phyloP scores from a whole-genome alignment of 139 green algal genomes.

The Nannochloris sp. region DNA sequence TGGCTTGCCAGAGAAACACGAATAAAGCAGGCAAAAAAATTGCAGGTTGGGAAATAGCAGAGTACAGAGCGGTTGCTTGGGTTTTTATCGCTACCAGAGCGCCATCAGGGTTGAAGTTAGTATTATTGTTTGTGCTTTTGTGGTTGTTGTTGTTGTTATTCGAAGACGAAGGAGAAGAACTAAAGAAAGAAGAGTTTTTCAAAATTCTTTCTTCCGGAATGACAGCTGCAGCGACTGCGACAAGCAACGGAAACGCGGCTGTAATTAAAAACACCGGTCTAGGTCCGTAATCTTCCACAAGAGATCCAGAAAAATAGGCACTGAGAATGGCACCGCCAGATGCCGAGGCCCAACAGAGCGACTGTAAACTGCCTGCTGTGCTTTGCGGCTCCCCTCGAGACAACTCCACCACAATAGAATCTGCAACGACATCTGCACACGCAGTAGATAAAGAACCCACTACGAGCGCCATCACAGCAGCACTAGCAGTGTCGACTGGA shows the following conservation, averaged over 20 bases:
- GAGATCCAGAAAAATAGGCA: slow-evolving; percentile 66
- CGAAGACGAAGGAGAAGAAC: not conserved
- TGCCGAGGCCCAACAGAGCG: slow-evolving; percentile 82
- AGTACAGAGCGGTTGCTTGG: slow-evolving; percentile 39
- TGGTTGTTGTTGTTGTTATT: not conserved
- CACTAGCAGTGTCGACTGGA: slow-evolving; percentile 33
- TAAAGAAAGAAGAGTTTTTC: not conserved
- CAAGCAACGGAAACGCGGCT: slow-evolving; percentile 62
- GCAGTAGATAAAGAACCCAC: slow-evolving; percentile 64
- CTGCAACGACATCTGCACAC: slow-evolving; percentile 91
- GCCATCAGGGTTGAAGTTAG: not conserved
- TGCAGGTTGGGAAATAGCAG: slow-evolving; percentile 36
- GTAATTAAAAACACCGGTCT: slow-evolving; percentile 62
- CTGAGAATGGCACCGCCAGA: slow-evolving; percentile 71
- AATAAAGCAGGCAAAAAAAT: slow-evolving; percentile 69
- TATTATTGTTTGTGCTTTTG: not conserved
- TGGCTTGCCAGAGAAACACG: slow-evolving; percentile 75
- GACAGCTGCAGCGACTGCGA: slow-evolving; percentile 36
- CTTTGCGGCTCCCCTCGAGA: slow-evolving; percentile 48
- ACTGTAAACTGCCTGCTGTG: slow-evolving; percentile 79
- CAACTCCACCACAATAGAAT: slow-evolving; percentile 91
- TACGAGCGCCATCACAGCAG: slow-evolving; percentile 46
- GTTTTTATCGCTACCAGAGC: slow-evolving; percentile 9
- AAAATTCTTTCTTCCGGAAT: slow-evolving; percentile 46
- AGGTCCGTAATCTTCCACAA: slow-evolving; percentile 37